Base-by-base conservation (phyloP, 1,284 basidiomycete species). In the Fomitopsis schrenkii region DNA sequence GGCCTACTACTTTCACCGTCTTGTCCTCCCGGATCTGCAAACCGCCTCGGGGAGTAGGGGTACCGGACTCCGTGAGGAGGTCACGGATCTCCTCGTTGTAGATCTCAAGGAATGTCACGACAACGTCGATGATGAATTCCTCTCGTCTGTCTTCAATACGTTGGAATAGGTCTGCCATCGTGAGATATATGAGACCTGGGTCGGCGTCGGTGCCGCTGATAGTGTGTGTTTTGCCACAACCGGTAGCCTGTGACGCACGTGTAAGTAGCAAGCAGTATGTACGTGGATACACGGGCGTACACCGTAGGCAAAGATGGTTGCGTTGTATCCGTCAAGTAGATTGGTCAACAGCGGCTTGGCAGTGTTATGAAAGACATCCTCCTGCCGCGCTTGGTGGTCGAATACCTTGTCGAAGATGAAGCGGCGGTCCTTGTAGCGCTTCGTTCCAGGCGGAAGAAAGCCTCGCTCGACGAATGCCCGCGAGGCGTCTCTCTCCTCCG, bases 1-100 rank as follows among this genome's bases (percentile, higher is more conserved):
- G 84, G 15, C 91, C 90, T 15, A 91, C 84, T 15, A 98, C 93
- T 66, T 94, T 95, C 63, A 98, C 94, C 15, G 88, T 83, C 75
- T 94, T 94, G 77, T 95, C 94, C 75, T 98, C 95, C 35, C 96
- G 88, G 60, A 98, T 91, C 63, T 90, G 89, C 42, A 96, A 83
- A n/a, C 95, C 95, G 8, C 93, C 93, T 60, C 89, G 84, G 55
- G 90, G 86, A 22, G 77, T 76, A 33, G 84, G 79, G 28, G 81
- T 79, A n/a, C 85, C 83, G 14, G 87, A 78, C 64, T 95, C 93
- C 1, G 87, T 77, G 48, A 98, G 87, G 19, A 98, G 87, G 75
- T 98, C 96, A n/a, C 94, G 91, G 66, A 98, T 98, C 71, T 94
- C 93, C 75, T 98, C 96, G 73, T 98, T 98, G 81, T 98, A 98